Evolutionary conservation across 345 rosid genomes (phyloP).

Genomic region (sweet orange (Citrus sinensis)): DNA sequence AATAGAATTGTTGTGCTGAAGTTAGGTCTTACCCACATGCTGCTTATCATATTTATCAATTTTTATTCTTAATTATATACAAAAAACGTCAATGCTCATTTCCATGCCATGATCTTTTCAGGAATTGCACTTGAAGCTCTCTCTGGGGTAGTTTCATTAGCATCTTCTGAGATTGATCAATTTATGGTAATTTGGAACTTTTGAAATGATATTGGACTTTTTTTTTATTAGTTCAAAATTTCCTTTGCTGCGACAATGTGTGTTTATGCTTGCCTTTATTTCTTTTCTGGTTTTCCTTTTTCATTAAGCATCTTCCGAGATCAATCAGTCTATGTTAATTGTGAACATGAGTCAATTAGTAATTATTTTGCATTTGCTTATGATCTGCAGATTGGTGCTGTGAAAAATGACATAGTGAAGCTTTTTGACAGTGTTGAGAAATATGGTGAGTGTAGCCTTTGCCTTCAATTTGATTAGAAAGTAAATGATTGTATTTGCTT

Average conservation of each 20-base stretch:
- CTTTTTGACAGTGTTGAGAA: conserved; percentile 80
- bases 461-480: neutral
- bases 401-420: conserved; percentile 70
- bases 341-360: neutral
- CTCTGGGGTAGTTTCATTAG: conserved; percentile 76
- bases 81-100: neutral
- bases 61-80: neutral
- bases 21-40: neutral
- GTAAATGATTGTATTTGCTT: neutral
- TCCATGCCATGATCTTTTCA: conserved; percentile 25
- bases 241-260: neutral
- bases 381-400: conserved; percentile 53
- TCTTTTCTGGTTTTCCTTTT: neutral
- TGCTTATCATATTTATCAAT: neutral
- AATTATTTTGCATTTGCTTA: conserved; percentile 12
- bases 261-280: neutral
- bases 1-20: neutral
- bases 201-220: neutral
- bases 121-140: conserved; percentile 90
- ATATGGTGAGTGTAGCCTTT: conserved; percentile 54
- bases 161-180: conserved; percentile 70
- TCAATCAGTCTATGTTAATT: neutral
- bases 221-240: neutral
- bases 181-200: conserved; percentile 59
- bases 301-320: neutral